These are phyloP conservation scores for Dacryopinax primogenitus DNA, from an alignment of 768 basidiomycete genomes.

Conservation along the genomic window DNA sequence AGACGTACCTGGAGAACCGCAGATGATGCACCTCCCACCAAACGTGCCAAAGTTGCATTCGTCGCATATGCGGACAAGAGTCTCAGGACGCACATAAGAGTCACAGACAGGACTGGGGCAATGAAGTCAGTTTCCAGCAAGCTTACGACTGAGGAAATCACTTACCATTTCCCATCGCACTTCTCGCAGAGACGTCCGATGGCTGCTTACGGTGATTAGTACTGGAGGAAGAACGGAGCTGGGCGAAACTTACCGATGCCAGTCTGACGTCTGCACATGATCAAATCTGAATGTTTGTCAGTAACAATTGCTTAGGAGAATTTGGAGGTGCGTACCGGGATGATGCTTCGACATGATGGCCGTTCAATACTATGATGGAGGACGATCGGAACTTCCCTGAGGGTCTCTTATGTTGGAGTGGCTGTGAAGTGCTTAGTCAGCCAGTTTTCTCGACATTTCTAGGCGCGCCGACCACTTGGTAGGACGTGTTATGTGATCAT, in stretches of 20 bases:
- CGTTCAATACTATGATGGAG: neutral
- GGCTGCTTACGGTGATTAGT: constrained; percentile 36
- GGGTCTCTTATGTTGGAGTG: neutral
- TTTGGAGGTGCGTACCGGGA: constrained; percentile 42
- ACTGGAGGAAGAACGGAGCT: constrained; percentile 10
- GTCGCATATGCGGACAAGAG: constrained; percentile 94
- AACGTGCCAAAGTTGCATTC: constrained; percentile 99
- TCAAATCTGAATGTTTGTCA: constrained; percentile 51
- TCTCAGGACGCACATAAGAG: constrained; percentile 97
- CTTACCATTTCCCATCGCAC: constrained; percentile 98
- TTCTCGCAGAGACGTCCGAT: constrained; percentile 98
- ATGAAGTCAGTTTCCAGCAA: neutral
- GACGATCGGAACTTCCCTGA: neutral
- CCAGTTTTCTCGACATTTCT: neutral
- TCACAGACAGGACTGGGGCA: constrained; percentile 81
- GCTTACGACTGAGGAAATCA: constrained; percentile 2
- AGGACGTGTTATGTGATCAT: too few relatives aligned
- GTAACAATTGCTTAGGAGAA: neutral
- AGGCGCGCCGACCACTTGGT: too few relatives aligned
- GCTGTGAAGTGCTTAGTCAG: neutral
- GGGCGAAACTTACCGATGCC: constrained; percentile 62
- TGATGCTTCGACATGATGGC: constrained; percentile 74
- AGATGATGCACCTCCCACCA: constrained; percentile 95
- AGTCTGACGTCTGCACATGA: constrained; percentile 96
- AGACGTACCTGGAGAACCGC: constrained; percentile 75